Base-by-base conservation (phyloP, 345 rosid species). In the Hypericum androsaemum region DNA sequence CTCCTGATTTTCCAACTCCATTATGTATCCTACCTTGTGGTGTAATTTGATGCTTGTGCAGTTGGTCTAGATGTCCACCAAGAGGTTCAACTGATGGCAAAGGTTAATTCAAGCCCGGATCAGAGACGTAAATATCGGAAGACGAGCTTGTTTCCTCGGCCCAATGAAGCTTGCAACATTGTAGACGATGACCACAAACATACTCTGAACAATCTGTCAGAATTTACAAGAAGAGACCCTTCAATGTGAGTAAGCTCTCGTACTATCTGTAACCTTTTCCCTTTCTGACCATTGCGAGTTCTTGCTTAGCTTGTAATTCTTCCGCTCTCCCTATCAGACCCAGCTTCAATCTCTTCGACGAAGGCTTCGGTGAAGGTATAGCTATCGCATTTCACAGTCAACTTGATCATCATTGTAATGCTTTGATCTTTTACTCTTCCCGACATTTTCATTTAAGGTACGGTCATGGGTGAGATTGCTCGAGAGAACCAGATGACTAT, bases 31-130 rank as follows among this genome's bases (percentile, higher is more conserved):
- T 48, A 12, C 32, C 32, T 22, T 1, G 4, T 22, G 32, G 47
- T 47, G 47, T 37, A 10, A n/a, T 6, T 43, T 45, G 41, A 12
- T 60, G 44, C 60, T 59, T 41, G 38, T 73, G 71, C 72, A 90
- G 98, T 82, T 74, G 96, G 96, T 53, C 51, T 82, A 35, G 98
- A 90, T 71, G 59, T 74, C 68, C 98, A 87, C 71, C 67, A 77
- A 59, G 78, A 77, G 53, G 71, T 80, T 69, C 12, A 59, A 56
- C 67, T 81, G 61, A 58, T 71, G 63, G 71, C 66, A 74, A 69
- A 77, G 60, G 57, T 37, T 54, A 63, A 56, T 61, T 51, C 63
- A 14, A 65, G 46, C 57, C 11, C 55, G 3, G 58, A 65, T 46
- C 37, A 48, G 58, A 69, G 54, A 65, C 56, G 49, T 37, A 64